phyloP scores from a whole-genome alignment of 352 stramenopile genomes.

The Pythium coloratum region DNA sequence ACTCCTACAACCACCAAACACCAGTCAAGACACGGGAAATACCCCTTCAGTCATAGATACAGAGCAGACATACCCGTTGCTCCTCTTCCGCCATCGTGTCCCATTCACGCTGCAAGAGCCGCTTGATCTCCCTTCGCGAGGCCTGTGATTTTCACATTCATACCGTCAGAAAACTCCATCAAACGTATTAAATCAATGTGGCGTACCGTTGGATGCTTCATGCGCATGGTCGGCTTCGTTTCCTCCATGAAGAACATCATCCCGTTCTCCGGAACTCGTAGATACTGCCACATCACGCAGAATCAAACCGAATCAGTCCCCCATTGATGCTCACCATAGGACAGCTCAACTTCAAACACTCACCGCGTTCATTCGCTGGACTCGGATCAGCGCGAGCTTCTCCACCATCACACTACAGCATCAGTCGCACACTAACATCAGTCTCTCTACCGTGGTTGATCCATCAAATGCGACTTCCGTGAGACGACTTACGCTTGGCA shows the following conservation, averaged over 20 bases:
- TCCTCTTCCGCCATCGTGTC: slow-evolving; percentile 29
- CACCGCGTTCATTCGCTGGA: slow-evolving; percentile 45
- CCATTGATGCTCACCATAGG: not conserved
- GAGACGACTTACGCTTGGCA: slow-evolving; percentile 37
- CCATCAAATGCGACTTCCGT: too few species aligned
- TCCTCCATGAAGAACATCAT: slow-evolving; percentile 42
- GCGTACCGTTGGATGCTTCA: slow-evolving; percentile 27
- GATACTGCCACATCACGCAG: slow-evolving; percentile 28
- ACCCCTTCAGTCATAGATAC: not conserved
- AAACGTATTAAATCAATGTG: not conserved
- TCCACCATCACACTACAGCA: slow-evolving; percentile 39
- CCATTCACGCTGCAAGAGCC: slow-evolving; percentile 31
- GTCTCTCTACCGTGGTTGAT: not conserved
- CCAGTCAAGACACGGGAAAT: not conserved
- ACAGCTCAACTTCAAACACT: slow-evolving; percentile 1
- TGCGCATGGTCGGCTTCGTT: slow-evolving; percentile 23
- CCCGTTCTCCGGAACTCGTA: slow-evolving; percentile 32
- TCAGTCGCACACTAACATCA: not conserved
- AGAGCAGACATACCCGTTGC: slow-evolving; percentile 29
- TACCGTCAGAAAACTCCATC: not conserved
- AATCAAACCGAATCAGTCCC: not conserved
- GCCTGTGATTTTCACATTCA: slow-evolving; percentile 13
- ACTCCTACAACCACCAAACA: not conserved
- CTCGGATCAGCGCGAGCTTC: slow-evolving; percentile 48
- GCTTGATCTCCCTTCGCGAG: slow-evolving; percentile 31